phyloP scores from a whole-genome alignment of 177 flowering plant species.

The Vitis hybrid region DNA sequence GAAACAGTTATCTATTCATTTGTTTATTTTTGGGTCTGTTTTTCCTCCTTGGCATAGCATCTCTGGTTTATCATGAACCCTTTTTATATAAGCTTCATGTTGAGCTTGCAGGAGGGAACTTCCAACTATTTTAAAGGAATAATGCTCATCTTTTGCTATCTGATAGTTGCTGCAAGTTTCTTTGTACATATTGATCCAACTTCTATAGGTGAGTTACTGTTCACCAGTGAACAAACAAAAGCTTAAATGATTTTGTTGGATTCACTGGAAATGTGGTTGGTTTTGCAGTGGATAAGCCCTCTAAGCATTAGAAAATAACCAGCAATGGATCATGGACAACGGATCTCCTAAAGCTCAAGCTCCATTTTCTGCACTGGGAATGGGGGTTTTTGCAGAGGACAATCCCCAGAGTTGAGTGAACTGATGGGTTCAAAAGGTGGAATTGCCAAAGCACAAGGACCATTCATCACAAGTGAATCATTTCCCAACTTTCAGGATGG shows the following conservation, averaged over 20 bases:
- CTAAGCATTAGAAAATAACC: too few relatives aligned
- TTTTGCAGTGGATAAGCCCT: too few relatives aligned
- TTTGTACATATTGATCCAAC: slow-evolving; percentile 64
- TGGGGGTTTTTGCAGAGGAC: slow-evolving; percentile 5
- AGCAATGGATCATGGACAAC: too few relatives aligned
- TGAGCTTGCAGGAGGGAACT: slow-evolving; percentile 61
- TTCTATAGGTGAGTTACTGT: slow-evolving; percentile 3
- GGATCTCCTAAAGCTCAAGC: too few relatives aligned
- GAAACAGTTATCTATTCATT: too few relatives aligned
- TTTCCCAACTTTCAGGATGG: neutral
- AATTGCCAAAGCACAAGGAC: neutral
- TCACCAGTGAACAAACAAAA: too few relatives aligned
- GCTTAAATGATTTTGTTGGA: too few relatives aligned
- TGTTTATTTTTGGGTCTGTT: neutral
- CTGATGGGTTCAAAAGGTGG: neutral
- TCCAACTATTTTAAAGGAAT: slow-evolving; percentile 77
- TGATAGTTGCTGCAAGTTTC: slow-evolving; percentile 78
- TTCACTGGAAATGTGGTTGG: too few relatives aligned
- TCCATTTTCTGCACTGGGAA: too few relatives aligned
- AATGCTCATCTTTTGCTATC: slow-evolving; percentile 70
- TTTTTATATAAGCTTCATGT: neutral
- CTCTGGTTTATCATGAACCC: too few relatives aligned
- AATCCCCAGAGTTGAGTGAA: neutral
- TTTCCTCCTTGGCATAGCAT: too few relatives aligned
- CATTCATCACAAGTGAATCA: neutral